Conservation (phyloP, 192 early-diverging fungal species). For the Thoreauomyces humboldtii region DNA sequence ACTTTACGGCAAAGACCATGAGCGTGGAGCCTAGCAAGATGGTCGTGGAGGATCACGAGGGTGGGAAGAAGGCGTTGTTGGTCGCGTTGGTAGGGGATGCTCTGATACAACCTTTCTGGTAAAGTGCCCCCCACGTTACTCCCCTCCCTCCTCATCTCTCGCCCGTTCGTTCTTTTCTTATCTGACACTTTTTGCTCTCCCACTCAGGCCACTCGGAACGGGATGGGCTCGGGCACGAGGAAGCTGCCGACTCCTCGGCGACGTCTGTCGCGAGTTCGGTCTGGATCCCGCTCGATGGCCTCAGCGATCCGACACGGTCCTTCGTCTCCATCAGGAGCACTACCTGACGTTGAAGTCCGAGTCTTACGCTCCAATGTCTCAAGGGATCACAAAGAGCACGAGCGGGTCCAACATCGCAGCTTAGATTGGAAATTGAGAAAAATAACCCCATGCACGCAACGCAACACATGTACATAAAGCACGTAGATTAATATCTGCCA, state of each 20-base stretch:
- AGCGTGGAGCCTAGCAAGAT: slow-evolving; percentile 11
- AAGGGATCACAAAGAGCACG: no score
- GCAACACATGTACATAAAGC: no score
- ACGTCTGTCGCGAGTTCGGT: slow-evolving; percentile 4
- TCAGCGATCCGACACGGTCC: background rate
- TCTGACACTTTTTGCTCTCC: no score
- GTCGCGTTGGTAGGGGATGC: slow-evolving; percentile 30
- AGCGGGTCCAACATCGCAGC: background rate
- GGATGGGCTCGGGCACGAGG: slow-evolving; percentile 23
- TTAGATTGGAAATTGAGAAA: no score
- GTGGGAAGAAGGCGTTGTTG: slow-evolving; percentile 2
- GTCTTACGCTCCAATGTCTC: slow-evolving; percentile 22
- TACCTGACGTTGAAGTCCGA: slow-evolving; percentile 19
- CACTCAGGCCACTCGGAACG: slow-evolving; percentile 14
- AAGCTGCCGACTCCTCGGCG: slow-evolving; percentile 10
- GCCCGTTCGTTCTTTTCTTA: no score
- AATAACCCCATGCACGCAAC: no score
- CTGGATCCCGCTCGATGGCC: slow-evolving; percentile 5
- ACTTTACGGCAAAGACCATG: slow-evolving; percentile 20
- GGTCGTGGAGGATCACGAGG: background rate
- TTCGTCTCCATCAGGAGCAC: slow-evolving; percentile 1
- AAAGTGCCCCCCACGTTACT: no score
- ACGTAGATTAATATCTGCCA: no score
- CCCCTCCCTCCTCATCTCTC: no score
- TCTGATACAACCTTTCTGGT: slow-evolving; percentile 24